Base-by-base conservation (phyloP, 306 rosid species). In the Medicago lupulina region DNA sequence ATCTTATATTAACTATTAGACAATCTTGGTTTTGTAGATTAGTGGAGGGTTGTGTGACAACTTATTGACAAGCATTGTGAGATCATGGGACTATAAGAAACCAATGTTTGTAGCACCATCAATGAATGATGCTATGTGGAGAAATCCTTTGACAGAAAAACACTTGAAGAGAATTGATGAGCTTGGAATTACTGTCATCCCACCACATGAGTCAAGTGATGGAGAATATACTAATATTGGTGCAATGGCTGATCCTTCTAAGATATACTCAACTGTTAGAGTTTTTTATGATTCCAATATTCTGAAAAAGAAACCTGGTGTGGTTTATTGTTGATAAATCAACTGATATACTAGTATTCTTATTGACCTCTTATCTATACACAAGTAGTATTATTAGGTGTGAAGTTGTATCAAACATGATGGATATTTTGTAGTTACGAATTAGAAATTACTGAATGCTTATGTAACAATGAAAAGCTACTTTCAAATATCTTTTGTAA, bases 71-170 rank as follows among this genome's bases (percentile, higher is more conserved):
- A 87, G 93, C 51, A 76, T 88, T 13, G 93, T 90, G 62, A 83
- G 96, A 79, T 90, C 96, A 71, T 94, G 97, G 98, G 97, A 94
- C 81, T 88, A 86, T 81, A 86, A 50, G 54, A 94, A 90, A 79
- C 95, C 90, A 36, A 19, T 94, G 9, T 91, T 89, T 40, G 36
- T 94, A 54, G 98, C 97, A 31, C 96, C 96, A 50, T 87, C 97
- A 50, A 94, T 94, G 97, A 88, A 90, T 84, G 63, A 78, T 21
- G 55, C 58, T 12, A 90, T 88, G 94, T 94, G 97, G 94, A 84
- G 69, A 50, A 88, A 94, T 66, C 90, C 94, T 72, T 86, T 85
- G 67, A 91, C 98, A 0, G 97, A 91, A 62, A 81, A 78, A 43
- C 96, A 87, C 65, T 84, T 83, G 63, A 68, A 82, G 71, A 44